A percentile compares a stretch with the other conserved stretches of the same genome.
phyloP scores from a whole-genome alignment of 2,329 filamentous ascomycete genomes.

The Fusarium luffae region DNA sequence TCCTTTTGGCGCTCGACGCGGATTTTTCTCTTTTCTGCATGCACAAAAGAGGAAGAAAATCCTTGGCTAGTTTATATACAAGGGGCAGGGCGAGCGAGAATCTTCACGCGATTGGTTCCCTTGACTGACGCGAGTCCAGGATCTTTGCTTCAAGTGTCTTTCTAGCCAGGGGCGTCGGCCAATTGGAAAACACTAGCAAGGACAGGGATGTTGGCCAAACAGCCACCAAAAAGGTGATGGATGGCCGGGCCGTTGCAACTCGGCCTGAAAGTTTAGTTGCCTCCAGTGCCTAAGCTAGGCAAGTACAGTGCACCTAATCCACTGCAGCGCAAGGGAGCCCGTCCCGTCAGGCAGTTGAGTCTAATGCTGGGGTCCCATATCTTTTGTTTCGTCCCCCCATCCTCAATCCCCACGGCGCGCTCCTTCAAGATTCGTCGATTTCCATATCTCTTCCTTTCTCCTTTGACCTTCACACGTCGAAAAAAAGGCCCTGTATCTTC shows the following conservation, averaged over 20 bases:
- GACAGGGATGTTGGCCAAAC: slow-evolving; percentile 18
- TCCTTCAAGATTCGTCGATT: slow-evolving; percentile 21
- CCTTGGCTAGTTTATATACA: slow-evolving; percentile 32
- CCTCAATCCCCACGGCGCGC: slow-evolving; percentile 23
- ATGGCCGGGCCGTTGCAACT: slow-evolving; percentile 33
- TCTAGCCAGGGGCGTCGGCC: slow-evolving; percentile 40
- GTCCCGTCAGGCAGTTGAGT: slow-evolving; percentile 1
- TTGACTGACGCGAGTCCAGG: slow-evolving; percentile 32
- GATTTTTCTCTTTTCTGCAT: slow-evolving; percentile 14
- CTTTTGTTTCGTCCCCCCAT: slow-evolving; percentile 47
- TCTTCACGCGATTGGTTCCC: slow-evolving; percentile 24
- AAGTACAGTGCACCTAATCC: slow-evolving; percentile 3
- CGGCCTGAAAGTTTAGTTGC: slow-evolving; percentile 9
- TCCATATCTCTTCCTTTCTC: slow-evolving; percentile 31
- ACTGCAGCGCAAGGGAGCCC: background rate
- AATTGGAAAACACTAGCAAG: slow-evolving; percentile 11
- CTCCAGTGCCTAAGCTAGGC: background rate
- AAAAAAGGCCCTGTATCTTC: slow-evolving; percentile 40
- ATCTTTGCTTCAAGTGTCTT: slow-evolving; percentile 33
- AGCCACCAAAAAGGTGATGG: slow-evolving; percentile 16
- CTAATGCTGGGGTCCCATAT: slow-evolving; percentile 35
- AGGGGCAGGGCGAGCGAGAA: slow-evolving; percentile 13
- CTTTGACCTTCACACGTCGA: slow-evolving; percentile 36
- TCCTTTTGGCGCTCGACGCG: slow-evolving; percentile 33
- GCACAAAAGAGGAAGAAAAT: slow-evolving; percentile 16